phyloP scores from a whole-genome alignment of 306 rosid species.

The Herpetospermum pedunculosum region DNA sequence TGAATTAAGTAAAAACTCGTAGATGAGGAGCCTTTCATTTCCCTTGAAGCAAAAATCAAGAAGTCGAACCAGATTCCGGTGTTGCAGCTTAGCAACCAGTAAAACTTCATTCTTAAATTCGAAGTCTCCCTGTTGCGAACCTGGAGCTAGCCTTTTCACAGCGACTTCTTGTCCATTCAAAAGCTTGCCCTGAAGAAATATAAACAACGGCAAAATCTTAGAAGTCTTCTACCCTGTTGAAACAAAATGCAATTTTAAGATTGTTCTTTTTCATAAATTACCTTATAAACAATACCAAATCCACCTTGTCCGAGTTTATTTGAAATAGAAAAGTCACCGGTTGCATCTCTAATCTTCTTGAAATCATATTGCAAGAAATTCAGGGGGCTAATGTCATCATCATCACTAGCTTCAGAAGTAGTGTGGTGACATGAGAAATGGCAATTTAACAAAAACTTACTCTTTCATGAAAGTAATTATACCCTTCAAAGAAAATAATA shows the following conservation, averaged over 20 bases:
- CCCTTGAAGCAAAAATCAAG: not conserved
- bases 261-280: not conserved
- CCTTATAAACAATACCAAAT: slow-evolving; percentile 13
- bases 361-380: slow-evolving; percentile 6
- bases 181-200: not conserved
- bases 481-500: not conserved
- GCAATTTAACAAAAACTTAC: not conserved
- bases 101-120: slow-evolving; percentile 3
- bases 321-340: not conserved
- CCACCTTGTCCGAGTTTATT: slow-evolving; percentile 15
- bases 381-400: not conserved
- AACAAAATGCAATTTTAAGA: not conserved
- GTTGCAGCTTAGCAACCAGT: slow-evolving; percentile 1
- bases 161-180: not conserved
- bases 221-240: not conserved
- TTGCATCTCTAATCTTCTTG: not conserved
- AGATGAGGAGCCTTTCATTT: slow-evolving; percentile 1
- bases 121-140: not conserved
- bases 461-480: not conserved
- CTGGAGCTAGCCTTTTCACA: not conserved
- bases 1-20: not conserved
- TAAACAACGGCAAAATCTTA: not conserved
- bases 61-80: not conserved
- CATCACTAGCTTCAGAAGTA: not conserved
- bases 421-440: not conserved